Percentiles rank a stretch among this genome's conserved stretches.
Evolutionary conservation across 2,329 filamentous ascomycete genomes (phyloP).

Genomic region (Stenocarpella maydis): DNA sequence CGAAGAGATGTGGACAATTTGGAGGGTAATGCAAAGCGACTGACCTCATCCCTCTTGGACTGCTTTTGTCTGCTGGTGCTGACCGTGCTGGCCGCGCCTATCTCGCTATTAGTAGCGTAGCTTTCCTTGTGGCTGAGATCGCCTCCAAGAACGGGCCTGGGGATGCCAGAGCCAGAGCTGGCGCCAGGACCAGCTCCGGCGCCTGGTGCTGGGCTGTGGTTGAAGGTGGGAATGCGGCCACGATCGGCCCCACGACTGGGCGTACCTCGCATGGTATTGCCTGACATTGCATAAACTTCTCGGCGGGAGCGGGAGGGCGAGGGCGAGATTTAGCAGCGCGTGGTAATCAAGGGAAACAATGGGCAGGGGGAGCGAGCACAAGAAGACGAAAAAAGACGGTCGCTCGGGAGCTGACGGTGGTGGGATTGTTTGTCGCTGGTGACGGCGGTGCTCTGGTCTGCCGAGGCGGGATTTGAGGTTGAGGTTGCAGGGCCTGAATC

Average conservation of each 20-base stretch:
- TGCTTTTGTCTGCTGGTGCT: slow-evolving; percentile 96
- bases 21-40: slow-evolving; percentile 43
- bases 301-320: slow-evolving; percentile 15
- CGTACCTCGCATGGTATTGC: slow-evolving; percentile 73
- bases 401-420: background rate
- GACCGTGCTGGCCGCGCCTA: slow-evolving; percentile 69
- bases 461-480: slow-evolving; percentile 5
- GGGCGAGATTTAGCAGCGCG: slow-evolving; percentile 24
- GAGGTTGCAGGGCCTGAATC: slow-evolving; percentile 21
- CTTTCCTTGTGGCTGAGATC: slow-evolving; percentile 47
- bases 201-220: slow-evolving; percentile 64
- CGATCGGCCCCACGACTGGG: slow-evolving; percentile 69
- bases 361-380: background rate
- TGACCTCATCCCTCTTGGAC: slow-evolving; percentile 97
- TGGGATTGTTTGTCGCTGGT: background rate
- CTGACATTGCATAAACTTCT: slow-evolving; percentile 56
- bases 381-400: background rate
- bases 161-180: slow-evolving; percentile 72
- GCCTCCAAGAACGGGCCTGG: slow-evolving; percentile 73
- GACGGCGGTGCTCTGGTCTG: background rate
- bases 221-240: slow-evolving; percentile 63
- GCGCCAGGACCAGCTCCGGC: slow-evolving; percentile 42
- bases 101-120: slow-evolving; percentile 62
- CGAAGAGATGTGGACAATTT: background rate
- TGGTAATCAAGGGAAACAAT: slow-evolving; percentile 22